Evolutionary conservation across 495 filamentous ascomycete genomes (phyloP).

Genomic region (Lasiosphaeria miniovina): DNA sequence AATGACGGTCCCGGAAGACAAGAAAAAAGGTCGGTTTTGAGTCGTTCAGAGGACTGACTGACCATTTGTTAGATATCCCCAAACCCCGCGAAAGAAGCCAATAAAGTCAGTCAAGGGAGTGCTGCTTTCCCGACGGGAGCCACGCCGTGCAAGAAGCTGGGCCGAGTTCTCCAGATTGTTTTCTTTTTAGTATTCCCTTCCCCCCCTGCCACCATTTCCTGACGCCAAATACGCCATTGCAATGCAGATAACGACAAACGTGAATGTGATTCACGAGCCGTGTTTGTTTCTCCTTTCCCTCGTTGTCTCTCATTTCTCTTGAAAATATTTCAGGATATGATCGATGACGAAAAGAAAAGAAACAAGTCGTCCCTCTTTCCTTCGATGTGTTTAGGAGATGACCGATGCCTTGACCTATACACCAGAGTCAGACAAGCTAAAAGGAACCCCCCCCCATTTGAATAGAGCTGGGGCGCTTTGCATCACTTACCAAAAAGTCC

Average conservation of each 20-base stretch:
- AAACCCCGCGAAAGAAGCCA: too few species aligned
- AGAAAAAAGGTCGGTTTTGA: too few species aligned
- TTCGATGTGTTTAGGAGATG: constrained; percentile 12
- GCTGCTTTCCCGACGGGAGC: too few species aligned
- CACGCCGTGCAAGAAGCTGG: background rate
- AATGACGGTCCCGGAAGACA: too few species aligned
- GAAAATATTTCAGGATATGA: background rate
- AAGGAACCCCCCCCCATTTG: background rate
- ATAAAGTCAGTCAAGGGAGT: too few species aligned
- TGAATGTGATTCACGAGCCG: background rate
- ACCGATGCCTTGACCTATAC: constrained; percentile 26
- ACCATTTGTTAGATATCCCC: too few species aligned
- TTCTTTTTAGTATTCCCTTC: background rate
- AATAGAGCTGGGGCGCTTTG: background rate
- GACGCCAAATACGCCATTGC: constrained; percentile 16
- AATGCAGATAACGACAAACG: constrained; percentile 9
- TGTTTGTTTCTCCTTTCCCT: background rate
- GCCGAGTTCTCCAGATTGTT: background rate
- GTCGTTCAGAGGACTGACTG: too few species aligned
- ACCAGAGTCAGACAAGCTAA: background rate
- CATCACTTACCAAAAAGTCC: constrained; percentile 62
- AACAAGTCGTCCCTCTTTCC: too few species aligned
- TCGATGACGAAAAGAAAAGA: background rate
- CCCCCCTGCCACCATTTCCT: background rate
- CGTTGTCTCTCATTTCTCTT: background rate